phyloP scores from a whole-genome alignment of 306 rosid species.

The Cicer bijugum region DNA sequence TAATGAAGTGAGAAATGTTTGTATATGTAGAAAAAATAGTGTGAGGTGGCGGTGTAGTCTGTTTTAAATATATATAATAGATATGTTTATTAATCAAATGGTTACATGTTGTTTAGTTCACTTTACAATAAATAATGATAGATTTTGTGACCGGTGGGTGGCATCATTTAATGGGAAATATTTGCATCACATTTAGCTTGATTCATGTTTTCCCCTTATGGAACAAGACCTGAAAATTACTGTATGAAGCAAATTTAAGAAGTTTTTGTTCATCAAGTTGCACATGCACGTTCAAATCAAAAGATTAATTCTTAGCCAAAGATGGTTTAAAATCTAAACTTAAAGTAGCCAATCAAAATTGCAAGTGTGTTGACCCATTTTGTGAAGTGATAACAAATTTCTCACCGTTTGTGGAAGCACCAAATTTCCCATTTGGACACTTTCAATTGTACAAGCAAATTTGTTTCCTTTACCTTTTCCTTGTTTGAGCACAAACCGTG shows the following conservation, averaged over 20 bases:
- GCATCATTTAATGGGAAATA: slow-evolving; percentile 23
- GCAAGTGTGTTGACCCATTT: slow-evolving; percentile 29
- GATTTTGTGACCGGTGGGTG: slow-evolving; percentile 7
- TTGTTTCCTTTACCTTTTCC: slow-evolving; percentile 43
- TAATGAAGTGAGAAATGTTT: no score
- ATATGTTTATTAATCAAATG: neutral
- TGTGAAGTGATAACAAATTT: slow-evolving; percentile 40
- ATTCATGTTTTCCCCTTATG: slow-evolving; percentile 33
- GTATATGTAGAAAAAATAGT: no score
- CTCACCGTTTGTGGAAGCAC: slow-evolving; percentile 16
- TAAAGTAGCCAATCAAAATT: slow-evolving; percentile 27
- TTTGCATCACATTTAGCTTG: neutral
- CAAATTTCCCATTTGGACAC: slow-evolving; percentile 47
- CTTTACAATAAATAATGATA: slow-evolving; percentile 20
- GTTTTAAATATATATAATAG: no score
- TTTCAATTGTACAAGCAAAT: slow-evolving; percentile 43
- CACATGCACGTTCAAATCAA: slow-evolving; percentile 31
- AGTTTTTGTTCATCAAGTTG: neutral
- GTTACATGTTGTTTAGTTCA: neutral
- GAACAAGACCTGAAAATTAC: slow-evolving; percentile 35
- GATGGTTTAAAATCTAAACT: slow-evolving; percentile 35
- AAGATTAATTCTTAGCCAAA: slow-evolving; percentile 39
- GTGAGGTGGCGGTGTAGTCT: no score
- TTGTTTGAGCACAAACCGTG: slow-evolving; percentile 37
- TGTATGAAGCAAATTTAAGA: slow-evolving; percentile 42